Evolutionary conservation across 2,329 filamentous ascomycete species (phyloP), one percentile per base, ranked within the genome.

Genomic region (Falciphora oryzae): DNA sequence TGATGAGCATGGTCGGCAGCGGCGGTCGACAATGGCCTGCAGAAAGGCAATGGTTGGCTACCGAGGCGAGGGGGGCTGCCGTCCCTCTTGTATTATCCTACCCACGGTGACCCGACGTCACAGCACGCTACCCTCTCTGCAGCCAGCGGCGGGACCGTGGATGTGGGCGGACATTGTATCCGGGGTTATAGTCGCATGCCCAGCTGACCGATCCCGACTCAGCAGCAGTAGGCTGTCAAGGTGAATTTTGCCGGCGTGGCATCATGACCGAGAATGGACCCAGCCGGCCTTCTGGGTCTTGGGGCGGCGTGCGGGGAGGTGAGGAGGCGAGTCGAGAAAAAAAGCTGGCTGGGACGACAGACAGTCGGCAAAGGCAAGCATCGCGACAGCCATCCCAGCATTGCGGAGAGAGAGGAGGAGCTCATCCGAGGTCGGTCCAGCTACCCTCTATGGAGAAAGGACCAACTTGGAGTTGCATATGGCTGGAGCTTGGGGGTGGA

Each of bases 1-100:
- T 27, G 44, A 62, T n/a, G 38, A 62, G 50, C 61, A 62, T 62
- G 18, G 44, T 53, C 44, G 16, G 44, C 44, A 18, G 44, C 44
- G 22, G 44, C 44, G 44, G 22, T 22, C 44, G 44, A n/a, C 10
- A 22, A 11, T 11, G 44, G 44, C 44, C 16, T 53, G 44, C 44
- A 53, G 22, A 22, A 53, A 4, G 22, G 7, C 18, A 22, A 7
- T 11, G 44, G 44, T 11, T 18, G 44, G 22, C 44, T n/a, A 53
- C 44, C 44, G 22, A 53, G 44, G 7, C 44, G 4, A 53, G 22
- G 22, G 44, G 44, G 18, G 44, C 10, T 3, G 44, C 18, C 8
- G 44, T n/a, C 6, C 44, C 44, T 53, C 44, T 53, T 53, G 44
- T 53, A 53, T 53, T n/a, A 11, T 53, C 44, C 22, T 5, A 53